Conservation (phyloP, 768 basidiomycete species). For the Macrocybe gigantea region DNA sequence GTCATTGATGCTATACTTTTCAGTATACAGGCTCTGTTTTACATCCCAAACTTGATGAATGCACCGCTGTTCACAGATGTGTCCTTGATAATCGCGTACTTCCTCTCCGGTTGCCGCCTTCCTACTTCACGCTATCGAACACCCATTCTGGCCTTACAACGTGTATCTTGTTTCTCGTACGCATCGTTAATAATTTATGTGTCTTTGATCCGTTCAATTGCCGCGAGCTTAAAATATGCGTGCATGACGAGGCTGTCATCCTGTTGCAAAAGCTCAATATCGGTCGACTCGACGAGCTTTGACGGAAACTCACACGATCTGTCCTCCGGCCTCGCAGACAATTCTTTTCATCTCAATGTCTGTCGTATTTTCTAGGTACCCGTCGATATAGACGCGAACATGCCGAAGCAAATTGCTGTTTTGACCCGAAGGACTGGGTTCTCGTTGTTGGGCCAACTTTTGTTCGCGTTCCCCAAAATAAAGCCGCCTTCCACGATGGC, state of each 20-base stretch:
- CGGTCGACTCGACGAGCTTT: not conserved
- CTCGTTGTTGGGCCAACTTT: constrained; percentile 35
- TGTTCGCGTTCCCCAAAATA: constrained; percentile 37
- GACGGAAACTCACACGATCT: constrained; percentile 45
- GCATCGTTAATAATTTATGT: constrained; percentile 52
- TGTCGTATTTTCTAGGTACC: constrained; percentile 64
- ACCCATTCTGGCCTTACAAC: constrained; percentile 79
- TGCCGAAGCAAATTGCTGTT: constrained; percentile 24
- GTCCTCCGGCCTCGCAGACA: constrained; percentile 62
- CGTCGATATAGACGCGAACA: constrained; percentile 64
- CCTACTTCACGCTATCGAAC: constrained; percentile 59
- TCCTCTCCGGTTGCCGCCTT: constrained; percentile 53
- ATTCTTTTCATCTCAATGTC: constrained; percentile 76
- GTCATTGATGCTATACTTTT: not conserved
- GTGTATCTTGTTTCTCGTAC: constrained; percentile 41
- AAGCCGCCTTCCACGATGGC: constrained; percentile 14
- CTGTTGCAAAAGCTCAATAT: constrained; percentile 26
- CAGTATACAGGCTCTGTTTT: constrained; percentile 5
- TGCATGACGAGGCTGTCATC: constrained; percentile 50
- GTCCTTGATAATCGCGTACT: constrained; percentile 43
- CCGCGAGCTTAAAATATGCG: constrained; percentile 76
- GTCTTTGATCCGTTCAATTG: constrained; percentile 68
- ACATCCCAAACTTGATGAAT: constrained; percentile 33
- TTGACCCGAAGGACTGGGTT: not conserved
- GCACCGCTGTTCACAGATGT: constrained; percentile 19